These are phyloP conservation scores for Toxoplasma gondii DNA, from an alignment of 169 alveolate species.

Conservation along the genomic window DNA sequence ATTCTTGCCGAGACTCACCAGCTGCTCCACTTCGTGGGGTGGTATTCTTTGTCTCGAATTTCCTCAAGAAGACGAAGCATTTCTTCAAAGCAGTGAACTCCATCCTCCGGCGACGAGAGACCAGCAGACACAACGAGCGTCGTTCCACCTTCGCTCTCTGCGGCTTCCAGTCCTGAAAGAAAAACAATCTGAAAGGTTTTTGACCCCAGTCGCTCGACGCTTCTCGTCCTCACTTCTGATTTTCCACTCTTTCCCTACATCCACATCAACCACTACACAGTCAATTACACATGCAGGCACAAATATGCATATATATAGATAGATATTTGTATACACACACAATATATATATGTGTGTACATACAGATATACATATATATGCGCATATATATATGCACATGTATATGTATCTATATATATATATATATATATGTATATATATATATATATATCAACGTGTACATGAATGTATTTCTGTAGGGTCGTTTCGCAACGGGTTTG, in stretches of 20 bases:
- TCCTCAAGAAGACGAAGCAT: background rate
- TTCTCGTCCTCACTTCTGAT: too few species aligned
- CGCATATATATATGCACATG: too few species aligned
- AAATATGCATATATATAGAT: background rate
- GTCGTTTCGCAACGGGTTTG: too few species aligned
- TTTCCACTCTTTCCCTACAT: too few species aligned
- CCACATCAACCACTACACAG: too few species aligned
- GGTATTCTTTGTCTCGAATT: background rate
- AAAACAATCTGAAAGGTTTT: background rate
- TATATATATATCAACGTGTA: too few species aligned
- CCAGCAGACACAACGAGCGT: background rate
- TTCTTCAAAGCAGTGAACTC: background rate
- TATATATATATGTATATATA: too few species aligned
- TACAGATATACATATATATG: too few species aligned
- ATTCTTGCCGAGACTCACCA: background rate
- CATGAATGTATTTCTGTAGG: too few species aligned
- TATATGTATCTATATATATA: too few species aligned
- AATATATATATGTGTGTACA: too few species aligned
- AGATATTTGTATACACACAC: background rate
- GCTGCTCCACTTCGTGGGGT: slow-evolving; percentile 47
- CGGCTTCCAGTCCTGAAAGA: background rate
- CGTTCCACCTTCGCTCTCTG: slow-evolving; percentile 14
- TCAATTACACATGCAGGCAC: too few species aligned
- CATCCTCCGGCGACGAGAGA: background rate
- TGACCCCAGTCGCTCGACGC: background rate